Evolutionary conservation across 2,329 filamentous ascomycete species (phyloP).

Genomic region (Colletotrichum australisinense): DNA sequence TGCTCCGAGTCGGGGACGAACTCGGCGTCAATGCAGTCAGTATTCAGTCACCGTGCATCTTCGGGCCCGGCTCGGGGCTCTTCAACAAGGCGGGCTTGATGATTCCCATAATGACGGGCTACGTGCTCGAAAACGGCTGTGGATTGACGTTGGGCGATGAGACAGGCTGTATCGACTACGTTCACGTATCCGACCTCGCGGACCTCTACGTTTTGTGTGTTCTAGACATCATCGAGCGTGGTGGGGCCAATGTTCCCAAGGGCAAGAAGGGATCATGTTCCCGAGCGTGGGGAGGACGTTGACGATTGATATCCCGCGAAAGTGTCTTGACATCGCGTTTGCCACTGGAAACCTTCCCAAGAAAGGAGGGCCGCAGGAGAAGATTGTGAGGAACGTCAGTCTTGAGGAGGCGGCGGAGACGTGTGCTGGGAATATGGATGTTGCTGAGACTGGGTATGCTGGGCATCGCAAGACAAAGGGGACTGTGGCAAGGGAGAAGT

Average conservation of each 20-base stretch:
- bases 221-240: conserved; percentile 18
- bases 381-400: conserved; percentile 19
- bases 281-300: conserved; percentile 16
- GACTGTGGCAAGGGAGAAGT: conserved; percentile 1
- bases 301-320: conserved; percentile 20
- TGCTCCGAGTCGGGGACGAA: conserved; percentile 24
- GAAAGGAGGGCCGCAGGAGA: conserved; percentile 5
- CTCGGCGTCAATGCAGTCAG: conserved; percentile 31
- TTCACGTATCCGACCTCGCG: conserved; percentile 37
- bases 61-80: conserved; percentile 33
- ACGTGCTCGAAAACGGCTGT: conserved; percentile 34
- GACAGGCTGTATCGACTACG: conserved; percentile 33
- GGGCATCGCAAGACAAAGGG: conserved; percentile 18
- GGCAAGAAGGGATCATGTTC: conserved; percentile 23
- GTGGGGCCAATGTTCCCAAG: conserved; percentile 5
- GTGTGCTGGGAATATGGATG: conserved; percentile 21
- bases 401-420: conserved; percentile 30
- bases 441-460: conserved; percentile 32
- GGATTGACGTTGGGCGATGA: conserved; percentile 36
- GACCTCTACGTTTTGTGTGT: conserved; percentile 36
- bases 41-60: conserved; percentile 35
- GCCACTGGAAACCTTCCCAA: conserved; percentile 30
- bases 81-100: conserved; percentile 35
- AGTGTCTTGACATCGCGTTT: conserved; percentile 34
- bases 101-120: conserved; percentile 37